Evolutionary conservation across 306 rosid species (phyloP).

Genomic region (Rubus idaeus): DNA sequence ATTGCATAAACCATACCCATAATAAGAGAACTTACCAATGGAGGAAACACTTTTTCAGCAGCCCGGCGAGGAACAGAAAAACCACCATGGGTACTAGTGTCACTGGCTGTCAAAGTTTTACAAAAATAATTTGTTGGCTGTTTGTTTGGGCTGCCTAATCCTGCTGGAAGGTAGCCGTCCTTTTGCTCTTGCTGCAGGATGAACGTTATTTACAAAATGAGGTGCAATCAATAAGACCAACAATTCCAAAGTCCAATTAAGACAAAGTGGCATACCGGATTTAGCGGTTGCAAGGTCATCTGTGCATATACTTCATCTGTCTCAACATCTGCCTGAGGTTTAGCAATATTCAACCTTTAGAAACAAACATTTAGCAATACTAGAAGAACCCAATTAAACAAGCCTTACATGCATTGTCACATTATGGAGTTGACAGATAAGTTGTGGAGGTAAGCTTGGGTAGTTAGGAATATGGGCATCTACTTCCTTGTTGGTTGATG

Average conservation of each 20-base stretch:
- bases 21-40: conserved; percentile 53
- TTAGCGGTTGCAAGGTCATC: conserved; percentile 94
- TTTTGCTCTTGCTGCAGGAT: conserved; percentile 87
- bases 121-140: conserved; percentile 96
- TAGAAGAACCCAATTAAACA: conserved; percentile 19
- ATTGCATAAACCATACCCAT: conserved; percentile 1
- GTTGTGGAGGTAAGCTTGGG: conserved; percentile 96
- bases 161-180: conserved; percentile 87
- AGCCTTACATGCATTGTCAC: conserved; percentile 90
- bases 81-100: conserved; percentile 98
- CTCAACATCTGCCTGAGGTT: conserved; percentile 86
- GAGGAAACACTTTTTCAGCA: conserved; percentile 98
- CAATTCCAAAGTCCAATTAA: conserved; percentile 14
- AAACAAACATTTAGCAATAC: conserved; percentile 10
- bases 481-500: conserved; percentile 91
- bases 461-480: conserved; percentile 87
- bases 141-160: conserved; percentile 81
- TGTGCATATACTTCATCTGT: conserved; percentile 92
- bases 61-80: conserved; percentile 99
- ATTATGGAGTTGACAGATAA: conserved; percentile 93
- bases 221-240: conserved; percentile 13
- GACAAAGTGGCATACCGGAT: conserved; percentile 51
- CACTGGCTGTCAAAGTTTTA: conserved; percentile 97
- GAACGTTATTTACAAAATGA: conserved; percentile 22
- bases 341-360: conserved; percentile 13